phyloP scores from a whole-genome alignment of 2,329 filamentous ascomycete genomes.

The Fusarium pseudocircinatum region DNA sequence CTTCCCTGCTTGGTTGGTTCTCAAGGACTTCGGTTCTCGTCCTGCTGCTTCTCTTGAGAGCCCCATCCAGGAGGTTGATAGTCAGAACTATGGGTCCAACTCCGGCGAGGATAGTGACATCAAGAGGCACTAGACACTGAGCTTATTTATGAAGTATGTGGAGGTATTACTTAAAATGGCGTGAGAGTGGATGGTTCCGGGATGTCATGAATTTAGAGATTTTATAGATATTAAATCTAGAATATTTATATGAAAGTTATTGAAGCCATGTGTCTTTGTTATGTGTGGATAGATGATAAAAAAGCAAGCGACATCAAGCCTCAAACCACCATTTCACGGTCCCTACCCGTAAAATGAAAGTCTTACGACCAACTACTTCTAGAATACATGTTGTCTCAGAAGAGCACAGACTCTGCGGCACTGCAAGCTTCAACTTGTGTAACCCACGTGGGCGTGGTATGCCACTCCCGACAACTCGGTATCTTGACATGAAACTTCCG shows the following conservation, averaged over 20 bases:
- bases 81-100: conserved; percentile 25
- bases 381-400: neutral
- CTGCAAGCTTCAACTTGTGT: no score
- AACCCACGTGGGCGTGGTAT: neutral
- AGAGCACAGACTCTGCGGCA: neutral
- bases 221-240: neutral
- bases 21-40: conserved; percentile 55
- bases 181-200: neutral
- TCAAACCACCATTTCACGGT: fast-evolving
- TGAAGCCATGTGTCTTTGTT: neutral
- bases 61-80: conserved; percentile 5
- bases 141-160: neutral
- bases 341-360: neutral
- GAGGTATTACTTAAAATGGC: no score
- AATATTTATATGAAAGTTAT: neutral
- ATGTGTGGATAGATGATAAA: neutral
- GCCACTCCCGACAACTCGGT: neutral
- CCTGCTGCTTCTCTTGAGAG: neutral
- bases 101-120: conserved; percentile 37
- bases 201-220: no score
- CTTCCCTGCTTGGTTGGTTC: conserved; percentile 72
- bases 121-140: conserved; percentile 11
- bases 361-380: neutral
- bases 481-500: conserved; percentile 4
- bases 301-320: neutral